Percentiles rank a stretch among this genome's conserved stretches.
These are phyloP conservation scores for Thymus mandschuricus DNA, from an alignment of 257 asterid species.

Conservation along the genomic window DNA sequence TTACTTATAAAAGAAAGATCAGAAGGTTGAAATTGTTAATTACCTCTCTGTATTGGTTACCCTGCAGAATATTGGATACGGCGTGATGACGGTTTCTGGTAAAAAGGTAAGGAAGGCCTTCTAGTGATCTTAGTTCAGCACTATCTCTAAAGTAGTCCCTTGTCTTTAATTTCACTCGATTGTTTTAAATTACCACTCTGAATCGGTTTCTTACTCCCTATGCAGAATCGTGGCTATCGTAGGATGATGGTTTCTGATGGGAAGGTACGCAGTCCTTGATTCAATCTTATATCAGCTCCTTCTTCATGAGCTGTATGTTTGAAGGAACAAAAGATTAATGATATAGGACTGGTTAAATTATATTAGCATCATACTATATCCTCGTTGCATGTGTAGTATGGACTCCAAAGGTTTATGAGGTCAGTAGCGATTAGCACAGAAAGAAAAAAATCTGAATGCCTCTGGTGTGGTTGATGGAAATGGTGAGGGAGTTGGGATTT, in stretches of 20 bases:
- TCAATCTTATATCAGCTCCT: background rate
- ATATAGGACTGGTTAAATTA: background rate
- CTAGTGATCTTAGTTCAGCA: background rate
- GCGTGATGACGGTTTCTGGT: constrained; percentile 51
- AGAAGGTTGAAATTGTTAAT: background rate
- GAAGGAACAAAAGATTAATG: background rate
- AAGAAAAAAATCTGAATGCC: background rate
- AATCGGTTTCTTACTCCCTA: background rate
- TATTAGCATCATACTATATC: background rate
- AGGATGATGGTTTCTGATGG: constrained; percentile 59
- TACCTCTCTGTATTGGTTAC: background rate
- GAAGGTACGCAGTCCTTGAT: constrained; percentile 42
- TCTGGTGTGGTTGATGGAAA: background rate
- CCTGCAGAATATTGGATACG: constrained; percentile 37
- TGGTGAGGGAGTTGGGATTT: background rate
- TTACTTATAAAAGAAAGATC: background rate
- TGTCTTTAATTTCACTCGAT: background rate
- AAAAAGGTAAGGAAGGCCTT: constrained; percentile 55
- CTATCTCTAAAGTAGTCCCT: background rate
- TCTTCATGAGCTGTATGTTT: background rate
- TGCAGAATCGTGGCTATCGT: constrained; percentile 40
- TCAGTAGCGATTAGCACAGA: background rate
- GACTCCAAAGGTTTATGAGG: background rate
- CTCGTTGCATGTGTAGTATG: background rate
- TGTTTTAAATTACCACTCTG: background rate